Percentiles rank a stretch among this genome's conserved stretches.
Conservation (phyloP, 345 rosid species). For the Acer campestre region DNA sequence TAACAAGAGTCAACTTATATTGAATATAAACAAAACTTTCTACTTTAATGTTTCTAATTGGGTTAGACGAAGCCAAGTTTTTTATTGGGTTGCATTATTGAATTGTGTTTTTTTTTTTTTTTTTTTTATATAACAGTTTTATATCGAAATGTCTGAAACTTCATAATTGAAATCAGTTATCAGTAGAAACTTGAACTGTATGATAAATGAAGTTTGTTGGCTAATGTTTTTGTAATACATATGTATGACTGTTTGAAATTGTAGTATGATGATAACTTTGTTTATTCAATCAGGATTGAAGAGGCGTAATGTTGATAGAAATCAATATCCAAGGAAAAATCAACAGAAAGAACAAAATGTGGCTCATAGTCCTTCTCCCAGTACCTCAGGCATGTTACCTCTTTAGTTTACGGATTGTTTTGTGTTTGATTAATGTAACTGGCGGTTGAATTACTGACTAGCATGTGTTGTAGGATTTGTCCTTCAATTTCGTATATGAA, state of each 20-base stretch:
- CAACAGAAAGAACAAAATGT: constrained; percentile 28
- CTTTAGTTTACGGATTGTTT: not conserved
- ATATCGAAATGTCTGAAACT: too few relatives aligned
- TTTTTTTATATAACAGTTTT: too few relatives aligned
- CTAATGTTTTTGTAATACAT: not conserved
- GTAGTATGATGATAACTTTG: not conserved
- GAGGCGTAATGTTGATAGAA: constrained; percentile 37
- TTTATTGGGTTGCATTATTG: too few relatives aligned
- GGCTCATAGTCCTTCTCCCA: constrained; percentile 28
- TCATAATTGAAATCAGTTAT: not conserved
- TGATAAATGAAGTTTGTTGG: not conserved
- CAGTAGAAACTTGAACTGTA: not conserved
- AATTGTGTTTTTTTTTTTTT: too few relatives aligned
- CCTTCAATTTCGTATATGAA: not conserved
- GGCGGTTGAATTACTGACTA: not conserved
- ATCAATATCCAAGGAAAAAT: constrained; percentile 33
- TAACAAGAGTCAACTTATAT: not conserved
- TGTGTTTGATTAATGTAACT: too few relatives aligned
- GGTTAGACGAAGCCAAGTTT: not conserved
- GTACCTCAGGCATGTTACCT: constrained; percentile 37
- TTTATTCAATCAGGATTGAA: constrained; percentile 33
- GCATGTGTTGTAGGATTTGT: not conserved
- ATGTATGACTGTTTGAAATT: not conserved
- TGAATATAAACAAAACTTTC: not conserved
- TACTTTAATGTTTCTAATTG: not conserved